Evolutionary conservation across 2,329 filamentous ascomycete genomes (phyloP).

Genomic region (Fusarium piperis): DNA sequence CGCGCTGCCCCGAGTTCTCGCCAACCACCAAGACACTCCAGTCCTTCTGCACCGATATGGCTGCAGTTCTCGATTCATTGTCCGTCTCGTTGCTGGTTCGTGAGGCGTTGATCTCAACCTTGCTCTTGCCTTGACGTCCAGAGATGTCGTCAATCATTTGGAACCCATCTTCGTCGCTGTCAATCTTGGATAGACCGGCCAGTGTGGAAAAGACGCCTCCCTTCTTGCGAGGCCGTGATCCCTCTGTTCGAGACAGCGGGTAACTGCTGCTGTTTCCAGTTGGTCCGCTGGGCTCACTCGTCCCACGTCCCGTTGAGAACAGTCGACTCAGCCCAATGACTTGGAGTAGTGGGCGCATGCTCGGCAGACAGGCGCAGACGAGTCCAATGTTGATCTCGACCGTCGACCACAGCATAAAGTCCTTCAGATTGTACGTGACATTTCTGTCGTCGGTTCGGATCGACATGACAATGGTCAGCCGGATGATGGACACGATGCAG

Average conservation of each 20-base stretch:
- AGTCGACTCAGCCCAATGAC: background rate
- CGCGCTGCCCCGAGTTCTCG: background rate
- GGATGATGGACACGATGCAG: background rate
- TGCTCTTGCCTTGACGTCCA: background rate
- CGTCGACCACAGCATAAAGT: background rate
- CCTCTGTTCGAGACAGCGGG: background rate
- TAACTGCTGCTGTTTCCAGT: background rate
- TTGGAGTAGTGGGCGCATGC: background rate
- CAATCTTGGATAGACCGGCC: background rate
- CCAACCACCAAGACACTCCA: background rate
- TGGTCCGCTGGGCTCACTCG: background rate
- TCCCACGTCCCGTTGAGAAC: background rate
- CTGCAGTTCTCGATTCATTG: background rate
- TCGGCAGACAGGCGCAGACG: slow-evolving; percentile 1
- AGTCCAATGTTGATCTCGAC: slow-evolving; percentile 1
- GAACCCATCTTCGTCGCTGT: background rate
- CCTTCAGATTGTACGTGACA: background rate
- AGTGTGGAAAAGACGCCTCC: background rate
- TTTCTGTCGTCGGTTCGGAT: slow-evolving; percentile 1
- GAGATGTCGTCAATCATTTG: background rate
- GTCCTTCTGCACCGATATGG: background rate
- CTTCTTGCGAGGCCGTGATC: background rate
- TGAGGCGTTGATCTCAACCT: background rate
- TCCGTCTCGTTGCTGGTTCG: background rate
- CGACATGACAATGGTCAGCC: background rate